Percentiles rank a stretch among this genome's conserved stretches.
These are phyloP conservation scores for Candida saitoana DNA, from an alignment of 805 yeast genomes.

Conservation along the genomic window DNA sequence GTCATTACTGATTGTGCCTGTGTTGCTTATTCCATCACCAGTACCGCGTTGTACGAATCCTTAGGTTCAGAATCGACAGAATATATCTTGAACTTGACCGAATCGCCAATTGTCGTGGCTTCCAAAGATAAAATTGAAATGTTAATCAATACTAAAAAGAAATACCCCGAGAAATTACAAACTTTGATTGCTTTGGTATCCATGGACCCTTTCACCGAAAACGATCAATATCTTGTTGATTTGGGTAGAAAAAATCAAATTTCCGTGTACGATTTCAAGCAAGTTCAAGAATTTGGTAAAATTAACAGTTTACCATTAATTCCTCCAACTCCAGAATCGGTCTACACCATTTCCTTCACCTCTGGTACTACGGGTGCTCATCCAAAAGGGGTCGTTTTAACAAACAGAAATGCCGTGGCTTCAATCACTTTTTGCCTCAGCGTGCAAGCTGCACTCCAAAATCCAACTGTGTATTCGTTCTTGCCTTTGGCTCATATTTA, in stretches of 20 bases:
- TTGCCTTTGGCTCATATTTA: slow-evolving; percentile 60
- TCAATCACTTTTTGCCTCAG: slow-evolving; percentile 37
- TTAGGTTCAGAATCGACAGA: slow-evolving; percentile 55
- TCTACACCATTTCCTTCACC: slow-evolving; percentile 66
- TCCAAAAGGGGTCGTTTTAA: slow-evolving; percentile 66
- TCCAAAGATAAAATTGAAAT: slow-evolving; percentile 29
- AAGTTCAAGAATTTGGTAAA: slow-evolving; percentile 31
- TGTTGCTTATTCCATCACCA: slow-evolving; percentile 41
- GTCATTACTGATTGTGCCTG: slow-evolving; percentile 65
- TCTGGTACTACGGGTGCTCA: slow-evolving; percentile 68
- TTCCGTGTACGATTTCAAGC: slow-evolving; percentile 27
- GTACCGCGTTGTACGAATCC: slow-evolving; percentile 29
- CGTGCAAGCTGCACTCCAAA: slow-evolving; percentile 17
- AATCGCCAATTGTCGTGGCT: slow-evolving; percentile 48
- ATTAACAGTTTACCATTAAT: slow-evolving; percentile 23
- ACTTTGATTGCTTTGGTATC: slow-evolving; percentile 32
- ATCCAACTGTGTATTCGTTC: slow-evolving; percentile 36
- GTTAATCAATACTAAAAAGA: slow-evolving; percentile 26
- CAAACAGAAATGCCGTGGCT: slow-evolving; percentile 52
- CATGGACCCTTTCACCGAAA: slow-evolving; percentile 36
- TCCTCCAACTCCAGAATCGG: slow-evolving; percentile 50
- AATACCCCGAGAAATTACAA: slow-evolving; percentile 20
- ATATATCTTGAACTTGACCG: slow-evolving; percentile 58
- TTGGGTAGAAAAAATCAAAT: slow-evolving; percentile 16
- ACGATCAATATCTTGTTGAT: slow-evolving; percentile 16